Conservation (phyloP, 139 green algal species). For the Auxenochlorella protothecoides region DNA sequence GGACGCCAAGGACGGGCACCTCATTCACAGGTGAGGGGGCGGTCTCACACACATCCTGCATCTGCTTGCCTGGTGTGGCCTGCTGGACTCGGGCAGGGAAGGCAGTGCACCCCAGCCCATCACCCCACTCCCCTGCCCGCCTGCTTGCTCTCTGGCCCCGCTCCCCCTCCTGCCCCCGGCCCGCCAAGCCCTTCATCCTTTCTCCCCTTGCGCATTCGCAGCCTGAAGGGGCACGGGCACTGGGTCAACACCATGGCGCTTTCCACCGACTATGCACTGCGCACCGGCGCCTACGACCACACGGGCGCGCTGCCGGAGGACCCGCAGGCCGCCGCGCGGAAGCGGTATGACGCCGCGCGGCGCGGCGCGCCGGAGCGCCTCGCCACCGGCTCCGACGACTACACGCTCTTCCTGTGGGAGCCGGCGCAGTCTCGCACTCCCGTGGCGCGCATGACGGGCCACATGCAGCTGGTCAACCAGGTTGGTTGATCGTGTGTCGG, state of each 20-base stretch:
- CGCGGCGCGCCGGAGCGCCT: conserved; percentile 66
- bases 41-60: too few relatives aligned
- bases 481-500: conserved; percentile 20
- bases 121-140: too few relatives aligned
- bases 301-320: conserved; percentile 45
- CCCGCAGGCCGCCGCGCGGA: conserved; percentile 29
- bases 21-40: conserved; percentile 39
- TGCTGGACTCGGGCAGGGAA: too few relatives aligned
- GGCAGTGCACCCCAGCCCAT: too few relatives aligned
- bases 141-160: too few relatives aligned
- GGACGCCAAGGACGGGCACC: conserved; percentile 64
- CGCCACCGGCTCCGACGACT: conserved; percentile 92
- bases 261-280: conserved; percentile 72
- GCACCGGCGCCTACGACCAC: conserved; percentile 88
- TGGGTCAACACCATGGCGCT: conserved; percentile 97
- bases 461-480: conserved; percentile 96
- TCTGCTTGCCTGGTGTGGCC: too few relatives aligned
- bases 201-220: conserved; percentile 32
- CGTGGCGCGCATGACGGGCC: conserved; percentile 83
- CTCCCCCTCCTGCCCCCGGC: too few relatives aligned
- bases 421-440: conserved; percentile 52
- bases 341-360: conserved; percentile 53
- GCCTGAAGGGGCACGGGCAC: conserved; percentile 87
- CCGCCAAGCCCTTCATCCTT: background rate
- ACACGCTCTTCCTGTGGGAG: conserved; percentile 94